Conservation (phyloP, 164 flowering plant species). For the Platanus orientalis region DNA sequence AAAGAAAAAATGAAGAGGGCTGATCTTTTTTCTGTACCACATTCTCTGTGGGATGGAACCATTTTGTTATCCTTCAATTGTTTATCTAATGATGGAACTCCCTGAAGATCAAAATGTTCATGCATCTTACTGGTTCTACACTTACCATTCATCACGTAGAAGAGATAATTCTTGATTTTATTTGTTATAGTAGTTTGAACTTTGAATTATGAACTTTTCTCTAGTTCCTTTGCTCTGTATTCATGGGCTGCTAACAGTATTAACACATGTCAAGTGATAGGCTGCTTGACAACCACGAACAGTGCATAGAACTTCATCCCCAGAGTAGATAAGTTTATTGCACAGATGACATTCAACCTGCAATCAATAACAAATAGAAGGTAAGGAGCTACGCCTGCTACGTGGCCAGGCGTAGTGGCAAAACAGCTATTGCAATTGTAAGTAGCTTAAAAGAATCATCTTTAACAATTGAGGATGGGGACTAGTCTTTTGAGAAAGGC, state of each 20-base stretch:
- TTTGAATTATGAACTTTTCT: not conserved
- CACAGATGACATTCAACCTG: slow-evolving; percentile 73
- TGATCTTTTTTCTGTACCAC: too few species aligned
- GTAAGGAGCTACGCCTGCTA: not conserved
- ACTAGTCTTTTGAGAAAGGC: too few species aligned
- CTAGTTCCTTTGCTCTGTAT: not conserved
- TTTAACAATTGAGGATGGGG: too few species aligned
- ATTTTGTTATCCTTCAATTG: too few species aligned
- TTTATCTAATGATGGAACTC: too few species aligned
- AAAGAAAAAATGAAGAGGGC: too few species aligned
- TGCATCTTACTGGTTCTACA: not conserved
- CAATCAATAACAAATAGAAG: not conserved
- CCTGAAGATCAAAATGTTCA: not conserved
- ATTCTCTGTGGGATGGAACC: too few species aligned
- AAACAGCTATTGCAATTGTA: too few species aligned
- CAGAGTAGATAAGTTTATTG: slow-evolving; percentile 37
- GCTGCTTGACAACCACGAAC: slow-evolving; percentile 54
- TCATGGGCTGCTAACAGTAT: slow-evolving; percentile 3
- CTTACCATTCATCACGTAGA: not conserved
- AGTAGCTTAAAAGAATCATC: too few species aligned
- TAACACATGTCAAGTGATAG: slow-evolving; percentile 63
- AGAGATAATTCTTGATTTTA: not conserved
- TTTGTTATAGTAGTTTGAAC: not conserved
- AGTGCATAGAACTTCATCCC: slow-evolving; percentile 58
- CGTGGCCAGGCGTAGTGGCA: too few species aligned